A percentile compares a stretch with the other conserved stretches of the same genome.
phyloP scores from a whole-genome alignment of 2,329 filamentous ascomycete genomes.

The Simplicillium sp. region DNA sequence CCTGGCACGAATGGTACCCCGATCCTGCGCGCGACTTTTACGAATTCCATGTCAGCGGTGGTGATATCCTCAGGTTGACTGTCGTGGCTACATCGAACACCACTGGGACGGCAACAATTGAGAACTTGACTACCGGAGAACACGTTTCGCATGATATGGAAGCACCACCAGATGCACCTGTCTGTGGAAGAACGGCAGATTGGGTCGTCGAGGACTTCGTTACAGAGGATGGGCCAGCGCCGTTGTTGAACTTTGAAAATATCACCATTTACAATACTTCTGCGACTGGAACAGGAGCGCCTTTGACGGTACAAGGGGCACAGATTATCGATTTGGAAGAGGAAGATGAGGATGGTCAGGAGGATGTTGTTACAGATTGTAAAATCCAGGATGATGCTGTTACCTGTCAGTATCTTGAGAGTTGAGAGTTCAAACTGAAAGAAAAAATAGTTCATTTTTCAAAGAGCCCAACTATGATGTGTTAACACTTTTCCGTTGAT shows the following conservation, averaged over 20 bases:
- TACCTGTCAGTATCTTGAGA: too few species aligned
- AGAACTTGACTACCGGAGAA: not conserved
- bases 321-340: too few species aligned
- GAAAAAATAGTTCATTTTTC: too few species aligned
- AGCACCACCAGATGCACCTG: too few species aligned
- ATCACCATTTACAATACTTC: not conserved
- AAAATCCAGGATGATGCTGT: too few species aligned
- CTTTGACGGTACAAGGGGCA: too few species aligned
- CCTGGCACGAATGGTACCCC: not conserved
- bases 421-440: too few species aligned
- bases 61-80: not conserved
- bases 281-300: not conserved
- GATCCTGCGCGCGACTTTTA: not conserved
- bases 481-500: too few species aligned
- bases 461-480: too few species aligned
- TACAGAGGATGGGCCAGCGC: not conserved
- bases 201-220: not conserved
- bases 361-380: too few species aligned
- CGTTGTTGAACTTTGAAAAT: not conserved
- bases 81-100: not conserved
- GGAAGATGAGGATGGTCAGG: too few species aligned
- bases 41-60: not conserved
- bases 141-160: not conserved
- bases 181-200: not conserved
- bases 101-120: not conserved